These are phyloP conservation scores for Ploettnerulaceae sp. DNA, from an alignment of 2,329 filamentous ascomycete genomes.

Conservation along the genomic window DNA sequence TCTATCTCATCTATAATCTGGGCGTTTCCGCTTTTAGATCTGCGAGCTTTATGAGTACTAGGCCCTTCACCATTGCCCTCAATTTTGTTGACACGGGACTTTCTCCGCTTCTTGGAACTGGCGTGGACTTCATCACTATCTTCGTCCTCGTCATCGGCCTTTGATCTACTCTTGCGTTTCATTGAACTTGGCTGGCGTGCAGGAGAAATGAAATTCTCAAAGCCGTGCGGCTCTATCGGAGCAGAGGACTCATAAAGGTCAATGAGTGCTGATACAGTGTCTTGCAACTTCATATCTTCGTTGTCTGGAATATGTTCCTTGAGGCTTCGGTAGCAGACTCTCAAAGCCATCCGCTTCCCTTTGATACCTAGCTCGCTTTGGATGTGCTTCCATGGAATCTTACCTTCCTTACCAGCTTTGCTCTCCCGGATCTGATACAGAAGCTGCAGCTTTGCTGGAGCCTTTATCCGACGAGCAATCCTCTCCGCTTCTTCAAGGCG, in stretches of 20 bases:
- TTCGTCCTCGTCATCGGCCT: not conserved
- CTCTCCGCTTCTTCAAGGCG: conserved; percentile 41
- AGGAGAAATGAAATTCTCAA: not conserved
- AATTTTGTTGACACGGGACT: not conserved
- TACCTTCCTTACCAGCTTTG: conserved; percentile 39
- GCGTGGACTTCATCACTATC: not conserved
- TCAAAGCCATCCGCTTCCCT: conserved; percentile 33
- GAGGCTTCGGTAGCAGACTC: conserved; percentile 29
- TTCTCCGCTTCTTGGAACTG: not conserved
- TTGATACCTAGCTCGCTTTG: conserved; percentile 40
- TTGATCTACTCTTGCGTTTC: not conserved
- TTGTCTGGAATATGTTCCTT: conserved; percentile 25
- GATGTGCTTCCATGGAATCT: conserved; percentile 47
- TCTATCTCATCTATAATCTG: conserved; percentile 8
- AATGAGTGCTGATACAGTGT: conserved; percentile 27
- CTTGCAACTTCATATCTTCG: conserved; percentile 30
- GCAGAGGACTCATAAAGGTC: conserved; percentile 24
- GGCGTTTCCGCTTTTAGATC: conserved; percentile 1
- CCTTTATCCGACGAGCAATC: conserved; percentile 40
- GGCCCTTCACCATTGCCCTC: not conserved
- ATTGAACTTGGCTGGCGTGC: not conserved
- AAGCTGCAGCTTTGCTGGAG: conserved; percentile 43
- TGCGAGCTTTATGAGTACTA: not conserved
- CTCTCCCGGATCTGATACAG: conserved; percentile 41
- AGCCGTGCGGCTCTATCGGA: conserved; percentile 22